Evolutionary conservation across 768 basidiomycete genomes (phyloP).

Genomic region (Boletus vinaceobasis): DNA sequence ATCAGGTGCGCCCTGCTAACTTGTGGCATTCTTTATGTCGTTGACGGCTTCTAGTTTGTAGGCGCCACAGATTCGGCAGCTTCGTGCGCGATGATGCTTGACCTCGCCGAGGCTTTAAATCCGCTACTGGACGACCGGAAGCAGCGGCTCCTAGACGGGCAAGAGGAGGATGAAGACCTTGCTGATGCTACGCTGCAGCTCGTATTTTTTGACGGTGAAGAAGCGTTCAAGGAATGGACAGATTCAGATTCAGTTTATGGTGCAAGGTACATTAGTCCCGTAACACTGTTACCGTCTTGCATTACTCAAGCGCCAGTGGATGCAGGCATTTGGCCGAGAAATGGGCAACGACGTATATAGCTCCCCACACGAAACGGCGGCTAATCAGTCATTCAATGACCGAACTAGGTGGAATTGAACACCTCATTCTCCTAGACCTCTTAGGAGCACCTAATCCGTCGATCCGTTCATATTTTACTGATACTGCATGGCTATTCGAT

Average conservation of each 20-base stretch:
- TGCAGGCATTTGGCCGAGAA: constrained; percentile 81
- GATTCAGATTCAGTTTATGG: constrained; percentile 90
- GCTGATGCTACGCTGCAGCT: constrained; percentile 86
- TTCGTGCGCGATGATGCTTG: constrained; percentile 90
- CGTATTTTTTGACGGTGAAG: constrained; percentile 97
- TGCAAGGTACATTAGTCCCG: constrained; percentile 56
- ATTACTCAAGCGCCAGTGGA: neutral
- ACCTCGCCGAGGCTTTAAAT: constrained; percentile 82
- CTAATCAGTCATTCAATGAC: constrained; percentile 52
- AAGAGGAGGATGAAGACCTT: constrained; percentile 71
- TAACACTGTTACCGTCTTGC: neutral
- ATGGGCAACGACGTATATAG: constrained; percentile 71
- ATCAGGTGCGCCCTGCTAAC: constrained; percentile 53
- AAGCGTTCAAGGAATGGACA: constrained; percentile 91
- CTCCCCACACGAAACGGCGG: constrained; percentile 58
- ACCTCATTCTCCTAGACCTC: constrained; percentile 89
- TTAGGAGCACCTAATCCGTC: constrained; percentile 73
- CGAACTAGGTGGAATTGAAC: constrained; percentile 77
- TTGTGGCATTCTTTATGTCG: neutral
- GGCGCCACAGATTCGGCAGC: constrained; percentile 98
- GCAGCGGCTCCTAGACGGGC: constrained; percentile 49
- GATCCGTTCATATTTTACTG: constrained; percentile 77
- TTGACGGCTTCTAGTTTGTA: constrained; percentile 62
- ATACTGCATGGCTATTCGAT: constrained; percentile 94
- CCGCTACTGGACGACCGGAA: constrained; percentile 63